Evolutionary conservation across 306 rosid genomes (phyloP), one percentile per base, ranked within the genome.

Genomic region (Medicago lupulina): DNA sequence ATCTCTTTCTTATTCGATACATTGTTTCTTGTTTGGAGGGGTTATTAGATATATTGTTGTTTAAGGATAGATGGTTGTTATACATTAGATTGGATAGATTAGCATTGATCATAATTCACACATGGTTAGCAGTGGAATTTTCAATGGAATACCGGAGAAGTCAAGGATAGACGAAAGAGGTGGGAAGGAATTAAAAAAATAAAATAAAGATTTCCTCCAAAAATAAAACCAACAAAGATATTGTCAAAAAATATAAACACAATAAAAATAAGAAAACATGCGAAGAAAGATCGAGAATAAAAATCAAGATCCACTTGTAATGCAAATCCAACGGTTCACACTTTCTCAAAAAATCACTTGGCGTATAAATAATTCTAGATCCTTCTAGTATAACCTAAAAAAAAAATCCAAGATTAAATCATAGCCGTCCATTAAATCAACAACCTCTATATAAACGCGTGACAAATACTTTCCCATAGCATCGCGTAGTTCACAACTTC

Each of bases 281-380:
- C 9, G 6, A 61, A 19, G 89, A 83, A 86, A 78, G 70, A 75
- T 80, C 87, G 21, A 46, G 87, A 80, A 79, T 40, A 41, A 78
- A 40, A n/a, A n/a, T n/a, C 13, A 11, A 7, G 40, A 47, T 34
- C 70, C 31, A 11, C 19, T 44, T 39, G 50, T 17, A 9, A 16
- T 54, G 14, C 16, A 31, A 25, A 77, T 79, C 81, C 25, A 60
- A 70, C 85, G 77, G 86, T 53, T 36, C 40, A 74, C 59, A 51
- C 4, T 21, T 49, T 21, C 49, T 38, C 77, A 14, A 58, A 11
- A 36, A 6, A 12, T 5, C 44, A 41, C 57, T 59, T 9, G 58
- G 49, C 25, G 3, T 5, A 5, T 5, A 14, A 62, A 12, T 3
- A 6, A 59, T 86, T 86, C 89, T 74, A 86, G 87, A 86, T 25